Evolutionary conservation across 148 eudicot genomes (phyloP), one percentile per base, ranked within the genome.

Genomic region (Nepenthes mirabilis): DNA sequence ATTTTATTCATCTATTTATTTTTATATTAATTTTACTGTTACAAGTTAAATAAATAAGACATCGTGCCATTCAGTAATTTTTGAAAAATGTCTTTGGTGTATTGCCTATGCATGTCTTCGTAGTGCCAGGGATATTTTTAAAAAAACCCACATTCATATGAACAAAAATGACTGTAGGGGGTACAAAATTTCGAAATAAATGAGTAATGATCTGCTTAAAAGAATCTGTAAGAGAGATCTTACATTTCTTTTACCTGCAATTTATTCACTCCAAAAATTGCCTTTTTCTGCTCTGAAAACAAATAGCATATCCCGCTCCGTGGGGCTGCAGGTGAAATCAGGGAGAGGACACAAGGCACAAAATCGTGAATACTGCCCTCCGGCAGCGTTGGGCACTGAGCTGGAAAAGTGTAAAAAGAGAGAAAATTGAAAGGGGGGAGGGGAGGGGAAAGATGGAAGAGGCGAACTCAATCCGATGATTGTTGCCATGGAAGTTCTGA

Each of bases 191-290:
- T 40, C 8, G 1, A 40, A 40, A 40, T 8, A 40, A 40, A 8
- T 8, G 8, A 40, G 4, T 40, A 3, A 40, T 40, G 0, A 40
- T 40, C 45, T 40, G 45, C 45, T 40, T 40, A 8, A 8, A 40
- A 3, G 45, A 8, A 8, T 4, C 6, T 3, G 6, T 40, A 40
- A 3, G 8, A 40, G 45, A 40, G 45, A 40, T 43, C 58, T 52
- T 65, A 43, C 34, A 53, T 59, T 52, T 53, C 45, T 36, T 52
- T 53, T 56, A 65, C 69, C 65, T 72, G 60, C 64, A 64, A 13
- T 52, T 63, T 59, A 64, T 68, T 73, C 65, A 68, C 72, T 58
- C 65, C 77, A 64, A 68, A 73, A 73, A 59, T 47, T 49, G 14
- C 57, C 33, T 35, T 11, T 62, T 64, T 48, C 64, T 36, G 50